Evolutionary conservation across 352 stramenopile species (phyloP), one percentile per base, ranked within the genome.

Genomic region (Pseudoperonospora humuli): DNA sequence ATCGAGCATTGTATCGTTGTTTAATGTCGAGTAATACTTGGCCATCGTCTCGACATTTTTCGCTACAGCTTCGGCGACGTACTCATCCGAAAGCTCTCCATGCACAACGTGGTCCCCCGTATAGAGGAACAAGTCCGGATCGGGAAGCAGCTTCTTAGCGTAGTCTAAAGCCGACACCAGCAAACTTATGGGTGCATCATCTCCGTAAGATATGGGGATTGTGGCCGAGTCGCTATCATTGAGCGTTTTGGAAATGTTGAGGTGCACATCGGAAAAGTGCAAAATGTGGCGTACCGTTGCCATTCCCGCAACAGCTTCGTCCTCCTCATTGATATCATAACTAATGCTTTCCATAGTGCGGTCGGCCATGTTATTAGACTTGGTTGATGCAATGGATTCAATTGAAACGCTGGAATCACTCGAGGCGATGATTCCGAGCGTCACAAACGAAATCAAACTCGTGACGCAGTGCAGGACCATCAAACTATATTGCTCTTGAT

Each of bases 191-290:
- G 77, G 65, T 8, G 71, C 56, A 34, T 87, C 73, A 19, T 59
- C 37, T 18, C 57, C 59, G 33, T 86, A 84, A 13, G 35, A 52
- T 19, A 61, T 45, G 0, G 61, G 64, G 20, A 78, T 57, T n/a
- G 39, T 18, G 3, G 58, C 60, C 18, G 69, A 74, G 11, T 84
- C 64, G 6, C 20, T 42, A 4, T 39, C 57, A 36, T 74, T 54
- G 6, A 81, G 40, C 9, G 61, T 63, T 13, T 45, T 10, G n/a
- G 75, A 85, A 21, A 84, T 59, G 44, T 88, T 86, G 24, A 91
- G 53, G 31, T 91, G 75, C 10, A 88, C 75, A 39, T 91, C 78
- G 13, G 75, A 86, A 39, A 88, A 87, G 59, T 91, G 75, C 44
- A 91, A 58, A 50, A 91, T 88, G 27, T 73, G 57, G 11, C 46